Conservation (phyloP, 2,329 filamentous ascomycete species). For the Juglanconis juglandina region DNA sequence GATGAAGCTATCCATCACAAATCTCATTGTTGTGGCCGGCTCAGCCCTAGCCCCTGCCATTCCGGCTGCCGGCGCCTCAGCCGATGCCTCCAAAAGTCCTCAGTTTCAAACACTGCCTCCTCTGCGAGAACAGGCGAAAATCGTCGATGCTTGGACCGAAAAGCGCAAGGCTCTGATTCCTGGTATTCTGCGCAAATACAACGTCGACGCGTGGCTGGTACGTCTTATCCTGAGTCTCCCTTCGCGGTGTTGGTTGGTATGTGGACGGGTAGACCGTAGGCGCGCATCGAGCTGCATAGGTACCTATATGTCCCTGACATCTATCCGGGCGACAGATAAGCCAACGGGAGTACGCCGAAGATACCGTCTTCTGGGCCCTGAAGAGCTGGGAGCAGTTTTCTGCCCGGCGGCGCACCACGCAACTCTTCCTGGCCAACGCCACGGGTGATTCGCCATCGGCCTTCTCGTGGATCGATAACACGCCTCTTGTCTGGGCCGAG, state of each 20-base stretch:
- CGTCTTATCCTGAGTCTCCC: constrained; percentile 15
- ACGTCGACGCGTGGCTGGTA: constrained; percentile 47
- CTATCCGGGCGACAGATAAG: constrained; percentile 34
- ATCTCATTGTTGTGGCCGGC: not conserved
- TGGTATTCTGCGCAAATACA: constrained; percentile 39
- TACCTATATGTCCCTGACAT: not conserved
- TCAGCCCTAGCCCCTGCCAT: not conserved
- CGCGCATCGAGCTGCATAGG: not conserved
- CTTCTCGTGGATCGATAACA: constrained; percentile 48
- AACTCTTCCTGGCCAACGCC: constrained; percentile 44
- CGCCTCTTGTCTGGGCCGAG: constrained; percentile 38
- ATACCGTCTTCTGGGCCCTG: constrained; percentile 49
- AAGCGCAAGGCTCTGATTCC: constrained; percentile 41
- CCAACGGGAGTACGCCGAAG: constrained; percentile 50
- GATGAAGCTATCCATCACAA: not conserved
- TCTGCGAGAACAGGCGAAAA: constrained; percentile 40
- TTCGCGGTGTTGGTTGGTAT: not conserved
- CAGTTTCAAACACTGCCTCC: constrained; percentile 38
- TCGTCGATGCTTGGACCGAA: constrained; percentile 42
- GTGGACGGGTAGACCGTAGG: not conserved
- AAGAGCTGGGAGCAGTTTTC: constrained; percentile 44
- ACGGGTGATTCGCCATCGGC: constrained; percentile 24
- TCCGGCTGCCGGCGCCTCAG: not conserved
- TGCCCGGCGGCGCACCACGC: constrained; percentile 46
- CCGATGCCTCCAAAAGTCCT: constrained; percentile 21